Conservation (phyloP, 768 basidiomycete species). For the Boletus vinaceobasis region DNA sequence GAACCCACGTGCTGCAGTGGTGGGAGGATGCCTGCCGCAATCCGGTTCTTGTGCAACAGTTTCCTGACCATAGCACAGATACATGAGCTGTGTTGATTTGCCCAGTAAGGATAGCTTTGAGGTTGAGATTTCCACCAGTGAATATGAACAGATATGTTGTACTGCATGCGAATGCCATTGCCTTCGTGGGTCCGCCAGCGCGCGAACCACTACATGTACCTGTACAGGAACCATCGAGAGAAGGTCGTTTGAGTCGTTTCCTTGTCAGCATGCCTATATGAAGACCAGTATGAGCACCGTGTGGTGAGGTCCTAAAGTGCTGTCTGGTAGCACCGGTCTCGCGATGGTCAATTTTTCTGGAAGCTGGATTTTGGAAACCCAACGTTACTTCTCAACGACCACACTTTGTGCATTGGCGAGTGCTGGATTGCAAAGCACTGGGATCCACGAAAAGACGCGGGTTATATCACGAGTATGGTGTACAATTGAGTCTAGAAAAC, state of each 20-base stretch:
- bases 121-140: neutral
- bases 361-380: neutral
- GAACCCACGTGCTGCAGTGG: neutral
- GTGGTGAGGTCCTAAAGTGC: no score
- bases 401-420: neutral
- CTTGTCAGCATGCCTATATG: neutral
- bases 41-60: neutral
- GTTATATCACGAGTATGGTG: neutral
- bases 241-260: neutral
- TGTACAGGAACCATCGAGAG: neutral
- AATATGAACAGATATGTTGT: neutral
- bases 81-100: neutral
- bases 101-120: neutral
- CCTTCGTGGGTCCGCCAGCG: neutral
- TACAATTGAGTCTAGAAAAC: constrained; percentile 7
- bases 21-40: neutral
- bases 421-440: neutral
- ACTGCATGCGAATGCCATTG: neutral
- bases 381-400: neutral
- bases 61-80: neutral
- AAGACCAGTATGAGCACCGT: neutral
- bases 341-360: neutral
- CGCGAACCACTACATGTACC: neutral
- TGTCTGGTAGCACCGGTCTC: neutral
- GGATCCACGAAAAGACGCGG: neutral